These are phyloP conservation scores for grape (Vitis vinifera) DNA, from an alignment of 164 flowering plant genomes.

Conservation along the genomic window DNA sequence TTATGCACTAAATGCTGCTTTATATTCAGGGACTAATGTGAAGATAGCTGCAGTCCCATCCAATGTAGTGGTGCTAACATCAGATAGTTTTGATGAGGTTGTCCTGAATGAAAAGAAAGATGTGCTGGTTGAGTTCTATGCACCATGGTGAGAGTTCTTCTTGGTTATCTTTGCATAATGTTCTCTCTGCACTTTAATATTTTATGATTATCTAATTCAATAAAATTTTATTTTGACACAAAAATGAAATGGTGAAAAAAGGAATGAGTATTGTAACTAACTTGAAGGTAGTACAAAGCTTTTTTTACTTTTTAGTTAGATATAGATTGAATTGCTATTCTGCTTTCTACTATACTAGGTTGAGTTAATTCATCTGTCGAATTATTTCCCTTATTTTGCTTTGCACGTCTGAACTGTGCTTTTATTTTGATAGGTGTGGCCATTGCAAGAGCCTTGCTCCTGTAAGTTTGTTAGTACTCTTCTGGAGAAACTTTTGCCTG, in stretches of 20 bases:
- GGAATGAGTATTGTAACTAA: too few species aligned
- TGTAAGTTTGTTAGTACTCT: constrained; percentile 43
- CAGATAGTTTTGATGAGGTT: constrained; percentile 70
- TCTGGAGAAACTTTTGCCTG: not conserved
- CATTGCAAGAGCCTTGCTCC: constrained; percentile 98
- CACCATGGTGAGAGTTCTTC: constrained; percentile 73
- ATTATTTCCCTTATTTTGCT: not conserved
- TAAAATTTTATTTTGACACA: too few species aligned
- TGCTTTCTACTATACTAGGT: too few species aligned
- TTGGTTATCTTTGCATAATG: too few species aligned
- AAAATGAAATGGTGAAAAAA: too few species aligned
- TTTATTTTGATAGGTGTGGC: constrained; percentile 73
- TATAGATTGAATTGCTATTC: too few species aligned
- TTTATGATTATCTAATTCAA: too few species aligned
- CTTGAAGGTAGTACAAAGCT: too few species aligned
- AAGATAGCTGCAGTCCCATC: constrained; percentile 77
- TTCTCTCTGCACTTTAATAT: too few species aligned
- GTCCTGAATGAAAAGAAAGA: constrained; percentile 82
- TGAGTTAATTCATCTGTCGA: too few species aligned
- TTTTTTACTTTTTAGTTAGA: too few species aligned
- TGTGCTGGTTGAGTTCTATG: constrained; percentile 96
- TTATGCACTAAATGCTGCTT: too few species aligned
- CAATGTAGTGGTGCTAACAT: constrained; percentile 71
- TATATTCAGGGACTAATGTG: constrained; percentile 76
- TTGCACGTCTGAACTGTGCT: not conserved